These are phyloP conservation scores for Colletotrichum sp. DNA, from an alignment of 2,329 filamentous ascomycete species.

Conservation along the genomic window DNA sequence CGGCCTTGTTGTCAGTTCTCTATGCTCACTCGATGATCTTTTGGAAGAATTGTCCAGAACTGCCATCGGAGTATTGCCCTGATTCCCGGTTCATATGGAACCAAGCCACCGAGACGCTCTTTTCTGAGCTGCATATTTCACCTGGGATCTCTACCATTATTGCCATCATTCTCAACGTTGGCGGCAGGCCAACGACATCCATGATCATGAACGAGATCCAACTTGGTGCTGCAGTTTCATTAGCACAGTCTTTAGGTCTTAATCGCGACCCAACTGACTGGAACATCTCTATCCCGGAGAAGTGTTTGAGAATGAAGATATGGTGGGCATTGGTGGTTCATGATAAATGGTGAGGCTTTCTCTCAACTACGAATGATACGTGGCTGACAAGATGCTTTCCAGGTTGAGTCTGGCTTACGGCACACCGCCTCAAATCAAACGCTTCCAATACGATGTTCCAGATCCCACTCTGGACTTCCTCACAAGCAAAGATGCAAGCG, in stretches of 20 bases:
- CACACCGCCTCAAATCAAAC: slow-evolving; percentile 52
- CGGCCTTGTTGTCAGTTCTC: slow-evolving; percentile 59
- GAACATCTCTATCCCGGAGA: slow-evolving; percentile 55
- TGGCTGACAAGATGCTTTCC: not conserved
- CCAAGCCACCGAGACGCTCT: slow-evolving; percentile 62
- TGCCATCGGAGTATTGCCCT: slow-evolving; percentile 52
- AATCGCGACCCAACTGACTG: slow-evolving; percentile 57
- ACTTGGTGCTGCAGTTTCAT: slow-evolving; percentile 53
- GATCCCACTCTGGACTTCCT: slow-evolving; percentile 40
- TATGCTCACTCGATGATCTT: slow-evolving; percentile 63
- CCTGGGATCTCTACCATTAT: slow-evolving; percentile 63
- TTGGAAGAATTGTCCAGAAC: slow-evolving; percentile 54
- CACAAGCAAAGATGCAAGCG: not conserved
- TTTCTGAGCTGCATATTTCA: slow-evolving; percentile 62
- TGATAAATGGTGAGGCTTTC: slow-evolving; percentile 52
- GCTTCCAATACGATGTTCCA: slow-evolving; percentile 52
- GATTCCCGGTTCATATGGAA: slow-evolving; percentile 68
- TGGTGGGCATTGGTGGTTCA: slow-evolving; percentile 62
- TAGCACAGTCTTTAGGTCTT: slow-evolving; percentile 58
- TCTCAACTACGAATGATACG: not conserved
- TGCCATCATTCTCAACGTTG: slow-evolving; percentile 62
- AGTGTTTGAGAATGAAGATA: slow-evolving; percentile 55
- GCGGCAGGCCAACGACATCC: slow-evolving; percentile 63
- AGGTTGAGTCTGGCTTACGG: slow-evolving; percentile 59
- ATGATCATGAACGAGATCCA: slow-evolving; percentile 61